Percentiles rank a stretch among this genome's conserved stretches.
These are phyloP conservation scores for Claviceps pazoutovae DNA, from an alignment of 2,329 filamentous ascomycete genomes.

Conservation along the genomic window DNA sequence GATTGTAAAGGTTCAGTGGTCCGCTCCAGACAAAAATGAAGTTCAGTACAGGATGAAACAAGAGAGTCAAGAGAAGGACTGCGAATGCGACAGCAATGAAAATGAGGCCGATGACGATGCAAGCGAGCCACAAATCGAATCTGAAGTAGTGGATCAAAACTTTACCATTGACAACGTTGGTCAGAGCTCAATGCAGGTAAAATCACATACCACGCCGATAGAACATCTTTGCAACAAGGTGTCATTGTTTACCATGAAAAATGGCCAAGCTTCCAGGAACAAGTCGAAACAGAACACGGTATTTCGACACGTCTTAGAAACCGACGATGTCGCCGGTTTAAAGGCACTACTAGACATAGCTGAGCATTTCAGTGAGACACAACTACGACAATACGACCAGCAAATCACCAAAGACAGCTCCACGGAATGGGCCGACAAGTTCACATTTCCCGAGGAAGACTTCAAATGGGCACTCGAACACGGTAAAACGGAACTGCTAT, in stretches of 20 bases:
- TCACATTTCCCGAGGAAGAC: slow-evolving; percentile 23
- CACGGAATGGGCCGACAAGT: slow-evolving; percentile 17
- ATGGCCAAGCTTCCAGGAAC: slow-evolving; percentile 12
- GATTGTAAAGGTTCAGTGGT: slow-evolving; percentile 56
- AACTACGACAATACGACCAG: slow-evolving; percentile 9
- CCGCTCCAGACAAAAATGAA: slow-evolving; percentile 37
- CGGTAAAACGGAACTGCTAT: slow-evolving; percentile 43
- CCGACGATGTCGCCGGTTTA: slow-evolving; percentile 40
- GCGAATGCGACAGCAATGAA: slow-evolving; percentile 21
- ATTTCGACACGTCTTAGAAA: slow-evolving; percentile 32
- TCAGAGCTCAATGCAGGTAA: slow-evolving; percentile 52
- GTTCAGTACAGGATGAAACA: slow-evolving; percentile 33
- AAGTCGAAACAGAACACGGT: slow-evolving; percentile 11
- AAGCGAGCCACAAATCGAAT: slow-evolving; percentile 29
- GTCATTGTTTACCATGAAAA: slow-evolving; percentile 18
- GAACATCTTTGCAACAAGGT: slow-evolving; percentile 31
- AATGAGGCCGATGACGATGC: slow-evolving; percentile 22
- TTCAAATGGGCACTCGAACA: slow-evolving; percentile 31
- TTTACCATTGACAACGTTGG: slow-evolving; percentile 69
- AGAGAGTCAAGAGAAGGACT: slow-evolving; percentile 23
- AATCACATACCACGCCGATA: slow-evolving; percentile 45
- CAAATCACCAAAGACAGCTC: slow-evolving; percentile 17
- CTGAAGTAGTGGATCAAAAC: slow-evolving; percentile 46
- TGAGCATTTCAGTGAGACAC: slow-evolving; percentile 27
- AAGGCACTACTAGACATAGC: slow-evolving; percentile 43